Base-by-base conservation (phyloP, 2,329 filamentous ascomycete genomes). In the Onygena corvina region DNA sequence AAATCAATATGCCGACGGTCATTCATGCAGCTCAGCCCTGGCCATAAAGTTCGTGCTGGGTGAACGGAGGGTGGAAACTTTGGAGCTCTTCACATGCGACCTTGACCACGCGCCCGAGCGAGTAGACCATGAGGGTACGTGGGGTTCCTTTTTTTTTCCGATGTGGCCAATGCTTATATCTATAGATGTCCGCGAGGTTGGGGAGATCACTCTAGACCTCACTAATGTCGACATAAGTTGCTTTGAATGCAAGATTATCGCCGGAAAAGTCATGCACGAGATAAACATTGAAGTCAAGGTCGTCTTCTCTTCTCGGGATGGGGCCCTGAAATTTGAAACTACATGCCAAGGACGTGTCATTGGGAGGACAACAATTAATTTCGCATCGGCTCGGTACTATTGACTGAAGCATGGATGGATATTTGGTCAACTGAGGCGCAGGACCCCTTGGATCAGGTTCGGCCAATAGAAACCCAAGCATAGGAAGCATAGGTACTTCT, bases 251-350 rank as follows among this genome's bases (percentile, higher is more conserved):
- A 42, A 29, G 16, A 3, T 42, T 8, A 20, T 27, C 5, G 21
- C 4, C 7, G 38, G 21, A 14, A 3, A 12, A 6, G 3, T 40
- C 21, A 14, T 11, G 23, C 45, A 49, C 18, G 5, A n/a, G 25
- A 6, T 45, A 4, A 8, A 49, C 11, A 21, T 16, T 18, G 8
- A 14, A 12, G 35, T 44, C 4, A 30, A 44, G 14, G 21, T 45
- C 12, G 18, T 36, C 18, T 42, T 42, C 25, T 23, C 16, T 9
- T 16, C 47, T 7, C 25, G 34, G 16, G 27, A 42, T 8, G 47
- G 47, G 1, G 25, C 21, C n/a, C 36, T 49, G 34, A 42, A 14
- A 31, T 49, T 30, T 40, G 29, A 34, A 21, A 49, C 36, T 14
- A 25, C 18, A 1, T 30, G 30, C 11, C 18, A 33, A 20, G 47